A percentile compares a stretch with the other conserved stretches of the same genome.
Conservation (phyloP, 2,329 filamentous ascomycete genomes). For the Talaromyces amestolkiae region DNA sequence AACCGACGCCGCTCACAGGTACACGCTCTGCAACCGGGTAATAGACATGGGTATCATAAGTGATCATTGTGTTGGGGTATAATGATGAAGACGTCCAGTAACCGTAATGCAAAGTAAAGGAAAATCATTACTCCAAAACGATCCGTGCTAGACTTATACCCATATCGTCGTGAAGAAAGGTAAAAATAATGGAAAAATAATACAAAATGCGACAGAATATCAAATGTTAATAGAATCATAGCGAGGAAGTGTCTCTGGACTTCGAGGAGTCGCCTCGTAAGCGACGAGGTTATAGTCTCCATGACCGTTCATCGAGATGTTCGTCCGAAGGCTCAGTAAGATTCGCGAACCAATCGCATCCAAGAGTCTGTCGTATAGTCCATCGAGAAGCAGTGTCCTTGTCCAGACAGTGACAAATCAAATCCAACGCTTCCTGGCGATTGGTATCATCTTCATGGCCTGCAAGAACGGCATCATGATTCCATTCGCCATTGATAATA, state of each 20-base stretch:
- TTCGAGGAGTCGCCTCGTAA: background rate
- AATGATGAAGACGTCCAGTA: background rate
- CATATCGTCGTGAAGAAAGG: slow-evolving; percentile 5
- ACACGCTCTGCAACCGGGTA: slow-evolving; percentile 4
- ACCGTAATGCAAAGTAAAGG: slow-evolving; percentile 9
- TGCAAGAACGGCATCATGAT: slow-evolving; percentile 49
- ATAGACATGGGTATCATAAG: slow-evolving; percentile 14
- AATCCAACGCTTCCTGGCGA: slow-evolving; percentile 51
- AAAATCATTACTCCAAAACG: slow-evolving; percentile 10
- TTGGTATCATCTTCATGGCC: slow-evolving; percentile 37
- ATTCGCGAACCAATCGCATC: slow-evolving; percentile 55
- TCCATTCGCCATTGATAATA: slow-evolving; percentile 61
- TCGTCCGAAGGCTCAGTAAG: slow-evolving; percentile 35
- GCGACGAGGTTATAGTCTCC: slow-evolving; percentile 34
- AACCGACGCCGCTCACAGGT: slow-evolving; percentile 2
- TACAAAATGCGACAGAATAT: background rate
- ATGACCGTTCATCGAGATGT: slow-evolving; percentile 29
- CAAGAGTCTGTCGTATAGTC: slow-evolving; percentile 57
- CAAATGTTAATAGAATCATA: background rate
- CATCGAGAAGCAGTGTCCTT: slow-evolving; percentile 56
- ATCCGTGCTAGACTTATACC: slow-evolving; percentile 4
- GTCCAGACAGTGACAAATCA: slow-evolving; percentile 60
- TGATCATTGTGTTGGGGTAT: slow-evolving; percentile 9
- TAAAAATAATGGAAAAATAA: background rate
- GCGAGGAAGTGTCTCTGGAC: background rate